These are phyloP conservation scores for Podaxis rugospora DNA, from an alignment of 768 basidiomycete genomes.

Conservation along the genomic window DNA sequence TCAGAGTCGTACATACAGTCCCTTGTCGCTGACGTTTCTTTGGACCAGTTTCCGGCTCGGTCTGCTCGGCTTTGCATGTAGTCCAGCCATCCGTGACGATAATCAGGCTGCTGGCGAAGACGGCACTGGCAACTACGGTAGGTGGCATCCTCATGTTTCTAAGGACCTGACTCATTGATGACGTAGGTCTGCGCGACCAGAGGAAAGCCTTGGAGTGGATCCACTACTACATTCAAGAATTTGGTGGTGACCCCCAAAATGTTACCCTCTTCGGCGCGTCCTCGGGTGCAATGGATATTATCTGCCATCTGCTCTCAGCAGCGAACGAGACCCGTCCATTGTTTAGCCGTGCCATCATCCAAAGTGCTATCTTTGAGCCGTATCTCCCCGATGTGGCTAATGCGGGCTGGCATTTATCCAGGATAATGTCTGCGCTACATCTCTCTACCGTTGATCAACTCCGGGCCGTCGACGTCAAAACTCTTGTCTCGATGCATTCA, in stretches of 20 bases:
- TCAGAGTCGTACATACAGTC: slow-evolving; percentile 6
- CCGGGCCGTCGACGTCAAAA: slow-evolving; percentile 51
- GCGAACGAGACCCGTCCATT: slow-evolving; percentile 55
- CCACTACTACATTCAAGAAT: slow-evolving; percentile 51
- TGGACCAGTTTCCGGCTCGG: slow-evolving; percentile 66
- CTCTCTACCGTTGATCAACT: slow-evolving; percentile 58
- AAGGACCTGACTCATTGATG: slow-evolving; percentile 9
- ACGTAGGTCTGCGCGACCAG: slow-evolving; percentile 59
- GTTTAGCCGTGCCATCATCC: slow-evolving; percentile 73
- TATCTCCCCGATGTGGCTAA: slow-evolving; percentile 54
- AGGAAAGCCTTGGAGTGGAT: slow-evolving; percentile 62
- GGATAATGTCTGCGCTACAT: slow-evolving; percentile 53
- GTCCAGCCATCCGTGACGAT: slow-evolving; percentile 60
- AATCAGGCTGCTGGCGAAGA: slow-evolving; percentile 60
- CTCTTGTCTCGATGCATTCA: slow-evolving; percentile 49
- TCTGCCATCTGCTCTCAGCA: slow-evolving; percentile 59
- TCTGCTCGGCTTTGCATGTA: slow-evolving; percentile 72
- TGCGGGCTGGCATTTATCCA: slow-evolving; percentile 65
- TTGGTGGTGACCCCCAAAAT: slow-evolving; percentile 65
- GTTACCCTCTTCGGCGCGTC: slow-evolving; percentile 49
- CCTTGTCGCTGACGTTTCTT: background rate
- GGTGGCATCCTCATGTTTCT: slow-evolving; percentile 16
- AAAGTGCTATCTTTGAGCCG: slow-evolving; percentile 62
- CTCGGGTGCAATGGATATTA: slow-evolving; percentile 54
- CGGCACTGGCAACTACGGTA: slow-evolving; percentile 78